Percentiles rank a stretch among this genome's conserved stretches.
These are phyloP conservation scores for Collybiopsis confluens DNA, from an alignment of 768 basidiomycete species.

Conservation along the genomic window DNA sequence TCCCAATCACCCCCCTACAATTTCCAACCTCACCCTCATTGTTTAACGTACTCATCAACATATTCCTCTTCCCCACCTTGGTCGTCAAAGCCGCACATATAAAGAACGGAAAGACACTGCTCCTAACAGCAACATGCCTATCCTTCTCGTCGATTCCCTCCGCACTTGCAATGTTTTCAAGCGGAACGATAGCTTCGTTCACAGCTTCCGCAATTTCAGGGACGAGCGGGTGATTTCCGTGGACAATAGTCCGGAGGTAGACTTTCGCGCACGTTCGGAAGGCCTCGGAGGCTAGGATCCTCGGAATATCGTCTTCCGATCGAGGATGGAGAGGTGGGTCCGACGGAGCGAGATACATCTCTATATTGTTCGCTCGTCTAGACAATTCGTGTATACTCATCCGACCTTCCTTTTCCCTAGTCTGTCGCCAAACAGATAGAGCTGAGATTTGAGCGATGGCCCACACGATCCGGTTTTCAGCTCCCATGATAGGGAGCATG, in stretches of 20 bases:
- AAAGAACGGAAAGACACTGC: slow-evolving; percentile 76
- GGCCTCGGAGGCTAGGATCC: slow-evolving; percentile 49
- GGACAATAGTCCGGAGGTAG: slow-evolving; percentile 74
- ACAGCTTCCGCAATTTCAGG: slow-evolving; percentile 58
- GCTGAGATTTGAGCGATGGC: slow-evolving; percentile 71
- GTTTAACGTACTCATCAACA: slow-evolving; percentile 42
- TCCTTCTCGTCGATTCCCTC: slow-evolving; percentile 20
- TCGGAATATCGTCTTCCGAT: slow-evolving; percentile 28
- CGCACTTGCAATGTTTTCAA: slow-evolving; percentile 34
- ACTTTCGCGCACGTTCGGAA: slow-evolving; percentile 74
- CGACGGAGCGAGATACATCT: slow-evolving; percentile 24
- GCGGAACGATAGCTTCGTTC: slow-evolving; percentile 44
- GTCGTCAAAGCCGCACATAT: slow-evolving; percentile 70
- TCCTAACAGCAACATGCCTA: slow-evolving; percentile 59
- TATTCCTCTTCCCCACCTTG: slow-evolving; percentile 33
- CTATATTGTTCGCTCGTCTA: slow-evolving; percentile 46
- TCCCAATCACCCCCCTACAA: slow-evolving; percentile 43
- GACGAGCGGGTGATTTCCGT: slow-evolving; percentile 67
- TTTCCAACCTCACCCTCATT: slow-evolving; percentile 62
- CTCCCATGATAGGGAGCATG: slow-evolving; percentile 86
- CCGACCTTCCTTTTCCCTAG: slow-evolving; percentile 29
- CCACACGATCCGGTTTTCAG: slow-evolving; percentile 75
- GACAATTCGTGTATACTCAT: slow-evolving; percentile 64
- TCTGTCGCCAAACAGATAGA: slow-evolving; percentile 64
- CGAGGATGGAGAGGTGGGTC: slow-evolving; percentile 11